Conservation (phyloP, 176 grass and related monocot species). For the Avena atlantica region DNA sequence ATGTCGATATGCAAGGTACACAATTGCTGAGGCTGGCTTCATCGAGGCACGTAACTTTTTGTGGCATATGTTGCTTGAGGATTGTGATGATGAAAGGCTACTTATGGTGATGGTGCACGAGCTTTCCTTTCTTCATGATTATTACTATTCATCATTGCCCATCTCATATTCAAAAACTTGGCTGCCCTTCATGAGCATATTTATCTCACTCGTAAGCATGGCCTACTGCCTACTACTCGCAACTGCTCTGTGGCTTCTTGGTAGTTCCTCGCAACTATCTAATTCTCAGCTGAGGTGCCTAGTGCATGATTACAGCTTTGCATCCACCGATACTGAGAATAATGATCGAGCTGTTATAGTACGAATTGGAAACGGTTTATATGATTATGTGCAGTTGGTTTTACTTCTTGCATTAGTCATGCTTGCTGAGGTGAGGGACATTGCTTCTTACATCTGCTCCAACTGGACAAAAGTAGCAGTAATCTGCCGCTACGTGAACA, state of each 20-base stretch:
- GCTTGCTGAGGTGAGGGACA: background rate
- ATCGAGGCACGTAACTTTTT: background rate
- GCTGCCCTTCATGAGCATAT: background rate
- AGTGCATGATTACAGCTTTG: too few species aligned
- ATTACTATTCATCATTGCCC: slow-evolving; percentile 26
- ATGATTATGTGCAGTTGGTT: background rate
- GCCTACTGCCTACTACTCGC: background rate
- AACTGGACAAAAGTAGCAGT: slow-evolving; percentile 41
- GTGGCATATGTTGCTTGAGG: background rate
- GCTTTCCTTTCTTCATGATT: slow-evolving; percentile 30
- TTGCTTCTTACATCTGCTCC: slow-evolving; percentile 14
- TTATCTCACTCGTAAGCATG: background rate
- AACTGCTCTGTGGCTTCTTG: too few species aligned
- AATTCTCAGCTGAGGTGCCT: too few species aligned
- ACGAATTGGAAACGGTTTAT: background rate
- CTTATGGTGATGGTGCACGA: slow-evolving; percentile 5
- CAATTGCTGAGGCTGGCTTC: background rate
- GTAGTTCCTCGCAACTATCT: too few species aligned
- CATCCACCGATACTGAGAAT: too few species aligned
- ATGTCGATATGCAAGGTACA: slow-evolving; percentile 13
- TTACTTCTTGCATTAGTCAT: background rate
- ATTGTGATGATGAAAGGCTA: background rate
- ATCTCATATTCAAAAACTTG: background rate
- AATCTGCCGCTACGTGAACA: background rate
- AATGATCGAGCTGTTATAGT: too few species aligned